A percentile compares a stretch with the other conserved stretches of the same genome.
phyloP scores from a whole-genome alignment of 352 stramenopile genomes.

The Globisporangium ultimum region DNA sequence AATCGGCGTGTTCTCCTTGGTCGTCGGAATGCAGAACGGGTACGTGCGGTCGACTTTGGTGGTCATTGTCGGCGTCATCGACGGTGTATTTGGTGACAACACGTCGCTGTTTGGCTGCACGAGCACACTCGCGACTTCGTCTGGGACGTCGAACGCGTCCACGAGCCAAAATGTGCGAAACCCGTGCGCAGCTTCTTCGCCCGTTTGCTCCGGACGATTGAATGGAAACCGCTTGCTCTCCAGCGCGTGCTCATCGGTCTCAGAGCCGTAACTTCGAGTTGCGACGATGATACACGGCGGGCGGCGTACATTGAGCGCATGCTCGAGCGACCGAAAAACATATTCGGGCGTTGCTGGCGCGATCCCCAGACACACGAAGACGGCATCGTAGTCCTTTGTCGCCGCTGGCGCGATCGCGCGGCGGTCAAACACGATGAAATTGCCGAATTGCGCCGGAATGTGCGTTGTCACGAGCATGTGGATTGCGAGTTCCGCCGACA shows the following conservation, averaged over 20 bases:
- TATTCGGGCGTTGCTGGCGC: conserved; percentile 38
- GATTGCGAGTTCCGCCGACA: conserved; percentile 84
- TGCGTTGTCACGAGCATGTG: conserved; percentile 92
- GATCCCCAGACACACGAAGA: conserved; percentile 50
- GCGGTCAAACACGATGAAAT: conserved; percentile 87
- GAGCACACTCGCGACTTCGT: conserved; percentile 43
- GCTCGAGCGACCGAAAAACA: conserved; percentile 74
- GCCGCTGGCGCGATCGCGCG: conserved; percentile 45
- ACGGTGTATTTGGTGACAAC: conserved; percentile 78
- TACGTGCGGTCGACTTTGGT: conserved; percentile 88
- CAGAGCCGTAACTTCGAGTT: conserved; percentile 20
- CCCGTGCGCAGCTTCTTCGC: conserved; percentile 80
- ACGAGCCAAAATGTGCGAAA: conserved; percentile 89
- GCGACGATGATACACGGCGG: conserved; percentile 83
- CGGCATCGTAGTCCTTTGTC: conserved; percentile 41
- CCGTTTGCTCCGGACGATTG: conserved; percentile 91
- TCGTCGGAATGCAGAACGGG: conserved; percentile 91
- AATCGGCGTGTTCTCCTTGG: conserved; percentile 87
- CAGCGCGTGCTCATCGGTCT: conserved; percentile 17
- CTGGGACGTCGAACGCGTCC: conserved; percentile 38
- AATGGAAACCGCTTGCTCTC: conserved; percentile 37
- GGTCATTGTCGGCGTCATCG: conserved; percentile 82
- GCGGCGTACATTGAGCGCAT: conserved; percentile 84
- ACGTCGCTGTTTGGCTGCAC: conserved; percentile 82
- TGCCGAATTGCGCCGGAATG: conserved; percentile 90